Evolutionary conservation across 1,284 basidiomycete species (phyloP), one percentile per base, ranked within the genome.

Genomic region (Melampsora americana): DNA sequence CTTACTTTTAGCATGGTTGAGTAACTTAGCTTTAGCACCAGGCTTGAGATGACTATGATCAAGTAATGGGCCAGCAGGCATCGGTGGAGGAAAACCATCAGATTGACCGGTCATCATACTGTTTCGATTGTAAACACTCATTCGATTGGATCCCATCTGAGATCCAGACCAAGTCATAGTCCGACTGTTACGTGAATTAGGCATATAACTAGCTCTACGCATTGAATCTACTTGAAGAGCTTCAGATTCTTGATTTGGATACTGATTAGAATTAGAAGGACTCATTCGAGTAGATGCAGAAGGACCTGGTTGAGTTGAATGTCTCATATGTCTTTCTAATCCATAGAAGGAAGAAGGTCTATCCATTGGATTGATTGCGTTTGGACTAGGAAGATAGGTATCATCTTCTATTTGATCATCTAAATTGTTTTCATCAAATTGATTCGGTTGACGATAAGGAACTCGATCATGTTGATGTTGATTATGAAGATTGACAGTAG

Each of bases 41-140:
- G 95, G 95, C 50, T 90, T 89, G 59, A 99, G 88, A 84, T 99
- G 95, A 59, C 93, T 93, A 80, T 95, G 93, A 85, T 95, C 92
- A 78, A 95, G 88, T 78, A 95, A 79, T 5, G 81, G 79, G 14
- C 79, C 77, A 11, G 79, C 60, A 7, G 73, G 53, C 23, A 62
- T 42, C 11, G n/a, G 60, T 2, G 73, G 35, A 35, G 35, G 35
- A 35, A 35, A 35, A 9, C 35, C 35, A 35, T 35, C 35, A 35
- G 5, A n/a, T n/a, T n/a, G n/a, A n/a, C n/a, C n/a, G n/a, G n/a
- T 9, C 35, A 35, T 35, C 5, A 35, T 9, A 35, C 35, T 35
- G 9, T 35, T 35, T 35, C 35, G 35, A 35, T 35, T 35, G 9
- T 35, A 35, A 35, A 35, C 35, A 35, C 35, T 35, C 35, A 35